phyloP scores from a whole-genome alignment of 176 grass and related monocot genomes.

The Oryza brachyantha region DNA sequence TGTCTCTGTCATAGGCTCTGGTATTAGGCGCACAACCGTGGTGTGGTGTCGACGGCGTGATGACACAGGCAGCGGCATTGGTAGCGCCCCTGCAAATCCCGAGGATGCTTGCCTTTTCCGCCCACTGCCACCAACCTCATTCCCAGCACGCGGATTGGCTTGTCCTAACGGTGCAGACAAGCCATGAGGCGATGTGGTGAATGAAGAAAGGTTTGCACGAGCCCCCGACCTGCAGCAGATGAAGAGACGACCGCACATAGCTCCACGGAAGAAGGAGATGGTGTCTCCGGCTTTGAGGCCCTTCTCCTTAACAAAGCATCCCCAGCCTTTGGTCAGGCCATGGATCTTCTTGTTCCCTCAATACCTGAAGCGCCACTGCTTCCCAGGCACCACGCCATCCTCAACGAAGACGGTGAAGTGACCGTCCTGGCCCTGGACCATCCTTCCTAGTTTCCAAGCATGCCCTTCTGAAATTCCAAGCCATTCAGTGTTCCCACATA shows the following conservation, averaged over 20 bases:
- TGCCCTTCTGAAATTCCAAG: background rate
- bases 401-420: conserved; percentile 35
- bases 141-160: too few species aligned
- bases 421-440: conserved; percentile 22
- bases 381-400: conserved; percentile 51
- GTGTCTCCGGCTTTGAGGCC: conserved; percentile 53
- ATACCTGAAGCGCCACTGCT: conserved; percentile 61
- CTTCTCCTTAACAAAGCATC: conserved; percentile 67
- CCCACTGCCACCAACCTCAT: too few species aligned
- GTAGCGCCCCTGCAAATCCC: background rate
- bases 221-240: conserved; percentile 48
- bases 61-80: background rate
- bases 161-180: too few species aligned
- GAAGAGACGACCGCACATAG: conserved; percentile 39
- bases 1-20: background rate
- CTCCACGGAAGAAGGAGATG: conserved; percentile 56
- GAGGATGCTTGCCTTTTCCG: too few species aligned
- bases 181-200: too few species aligned
- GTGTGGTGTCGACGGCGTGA: background rate
- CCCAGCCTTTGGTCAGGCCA: conserved; percentile 64
- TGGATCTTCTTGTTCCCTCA: conserved; percentile 42
- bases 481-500: background rate
- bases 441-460: conserved; percentile 8
- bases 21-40: background rate
- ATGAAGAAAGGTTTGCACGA: too few species aligned